phyloP scores from a whole-genome alignment of 257 asterid species.

The Salvia rosmarinus region DNA sequence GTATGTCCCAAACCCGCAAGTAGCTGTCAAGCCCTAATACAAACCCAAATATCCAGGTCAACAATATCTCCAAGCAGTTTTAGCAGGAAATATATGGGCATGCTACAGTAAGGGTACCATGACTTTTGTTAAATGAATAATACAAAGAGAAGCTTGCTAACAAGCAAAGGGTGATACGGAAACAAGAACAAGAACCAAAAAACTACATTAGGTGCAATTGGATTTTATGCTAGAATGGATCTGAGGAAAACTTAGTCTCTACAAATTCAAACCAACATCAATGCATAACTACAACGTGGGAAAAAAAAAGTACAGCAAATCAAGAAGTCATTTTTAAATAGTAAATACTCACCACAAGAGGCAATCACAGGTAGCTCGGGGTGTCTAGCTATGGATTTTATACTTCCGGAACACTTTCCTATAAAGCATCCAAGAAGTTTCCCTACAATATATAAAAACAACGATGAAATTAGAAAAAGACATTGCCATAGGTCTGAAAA shows the following conservation, averaged over 20 bases:
- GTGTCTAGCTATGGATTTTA: conserved; percentile 84
- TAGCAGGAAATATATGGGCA: too few species aligned
- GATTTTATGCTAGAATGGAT: neutral
- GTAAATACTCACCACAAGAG: conserved; percentile 75
- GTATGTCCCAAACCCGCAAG: conserved; percentile 87
- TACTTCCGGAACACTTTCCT: conserved; percentile 93
- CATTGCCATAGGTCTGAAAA: neutral
- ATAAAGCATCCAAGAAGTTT: conserved; percentile 82
- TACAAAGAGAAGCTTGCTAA: too few species aligned
- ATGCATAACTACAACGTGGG: neutral
- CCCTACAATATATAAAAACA: conserved; percentile 47
- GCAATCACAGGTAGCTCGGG: conserved; percentile 81
- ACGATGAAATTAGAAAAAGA: neutral
- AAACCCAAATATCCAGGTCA: conserved; percentile 34
- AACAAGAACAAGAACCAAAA: neutral
- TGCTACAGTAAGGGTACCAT: too few species aligned
- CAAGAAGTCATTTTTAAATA: neutral
- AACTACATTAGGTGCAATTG: neutral
- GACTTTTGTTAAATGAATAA: too few species aligned
- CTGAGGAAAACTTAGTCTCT: neutral
- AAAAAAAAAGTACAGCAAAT: neutral
- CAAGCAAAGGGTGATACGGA: too few species aligned
- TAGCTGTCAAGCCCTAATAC: conserved; percentile 85
- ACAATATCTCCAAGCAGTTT: conserved; percentile 14
- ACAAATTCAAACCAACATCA: conserved; percentile 12